Evolutionary conservation across 1,284 basidiomycete species (phyloP).

Genomic region (Phellopilus nigrolimitatus): DNA sequence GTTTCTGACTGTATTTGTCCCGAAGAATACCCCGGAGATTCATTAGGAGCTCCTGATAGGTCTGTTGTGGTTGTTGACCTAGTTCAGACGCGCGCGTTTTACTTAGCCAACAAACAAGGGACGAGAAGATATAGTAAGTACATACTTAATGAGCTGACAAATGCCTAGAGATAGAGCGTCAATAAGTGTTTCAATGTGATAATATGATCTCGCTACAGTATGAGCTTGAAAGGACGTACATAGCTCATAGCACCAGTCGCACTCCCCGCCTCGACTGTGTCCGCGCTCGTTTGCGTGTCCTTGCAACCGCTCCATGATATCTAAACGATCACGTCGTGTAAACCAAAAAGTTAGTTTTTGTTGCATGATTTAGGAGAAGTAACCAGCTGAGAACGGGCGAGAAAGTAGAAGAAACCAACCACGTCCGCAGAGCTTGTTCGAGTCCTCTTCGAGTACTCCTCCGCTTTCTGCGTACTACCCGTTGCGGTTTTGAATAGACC

Average conservation of each 20-base stretch:
- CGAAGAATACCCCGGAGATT: slow-evolving; percentile 58
- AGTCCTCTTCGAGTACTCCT: slow-evolving; percentile 58
- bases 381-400: slow-evolving; percentile 23
- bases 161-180: slow-evolving; percentile 49
- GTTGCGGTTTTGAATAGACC: slow-evolving; percentile 45
- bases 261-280: slow-evolving; percentile 75
- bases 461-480: slow-evolving; percentile 50
- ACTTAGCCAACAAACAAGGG: too few relatives aligned
- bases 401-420: slow-evolving; percentile 30
- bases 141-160: slow-evolving; percentile 60
- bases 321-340: slow-evolving; percentile 26
- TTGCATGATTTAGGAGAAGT: slow-evolving; percentile 14
- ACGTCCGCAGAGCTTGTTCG: slow-evolving; percentile 76
- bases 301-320: slow-evolving; percentile 90
- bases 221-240: slow-evolving; percentile 42
- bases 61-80: slow-evolving; percentile 67
- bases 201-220: too few relatives aligned
- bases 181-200: too few relatives aligned
- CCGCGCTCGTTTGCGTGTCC: slow-evolving; percentile 90
- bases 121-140: slow-evolving; percentile 17
- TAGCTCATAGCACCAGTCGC: slow-evolving; percentile 89
- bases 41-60: slow-evolving; percentile 75
- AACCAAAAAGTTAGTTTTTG: neutral
- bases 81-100: neutral
- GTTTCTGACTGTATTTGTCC: slow-evolving; percentile 80